phyloP scores from a whole-genome alignment of 805 yeast species.

The Yarrowia divulgata region DNA sequence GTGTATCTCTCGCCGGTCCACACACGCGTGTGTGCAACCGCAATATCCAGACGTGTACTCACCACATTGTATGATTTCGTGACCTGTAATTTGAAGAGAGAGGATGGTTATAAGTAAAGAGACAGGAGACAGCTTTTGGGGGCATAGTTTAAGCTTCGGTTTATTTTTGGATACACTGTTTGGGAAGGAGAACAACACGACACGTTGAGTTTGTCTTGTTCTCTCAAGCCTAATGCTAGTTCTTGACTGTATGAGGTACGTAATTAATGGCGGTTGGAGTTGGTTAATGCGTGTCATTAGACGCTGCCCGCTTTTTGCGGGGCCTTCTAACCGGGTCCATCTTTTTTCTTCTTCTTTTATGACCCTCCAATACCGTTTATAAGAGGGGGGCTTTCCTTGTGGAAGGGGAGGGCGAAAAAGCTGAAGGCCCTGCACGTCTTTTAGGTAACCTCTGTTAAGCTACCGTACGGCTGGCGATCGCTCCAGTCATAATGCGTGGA shows the following conservation, averaged over 20 bases:
- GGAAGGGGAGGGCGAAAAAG: neutral
- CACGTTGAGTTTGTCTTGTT: constrained; percentile 34
- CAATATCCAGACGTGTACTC: constrained; percentile 11
- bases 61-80: constrained; percentile 37
- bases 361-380: neutral
- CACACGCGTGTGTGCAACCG: neutral
- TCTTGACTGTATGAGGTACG: neutral
- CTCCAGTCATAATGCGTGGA: constrained; percentile 25
- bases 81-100: constrained; percentile 33
- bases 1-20: neutral
- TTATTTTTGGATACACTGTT: constrained; percentile 37
- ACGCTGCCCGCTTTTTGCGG: neutral
- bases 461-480: constrained; percentile 38
- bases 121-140: constrained; percentile 22
- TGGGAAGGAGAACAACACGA: constrained; percentile 38
- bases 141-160: constrained; percentile 24
- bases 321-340: neutral
- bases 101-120: constrained; percentile 39
- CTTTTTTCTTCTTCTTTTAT: neutral
- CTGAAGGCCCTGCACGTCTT: constrained; percentile 13
- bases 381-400: neutral
- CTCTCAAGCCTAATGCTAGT: neutral
- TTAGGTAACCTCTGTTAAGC: constrained; percentile 20
- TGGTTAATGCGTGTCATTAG: constrained; percentile 4
- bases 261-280: neutral